phyloP scores from a whole-genome alignment of 2,329 filamentous ascomycete genomes.

The Nothopassalora personata region DNA sequence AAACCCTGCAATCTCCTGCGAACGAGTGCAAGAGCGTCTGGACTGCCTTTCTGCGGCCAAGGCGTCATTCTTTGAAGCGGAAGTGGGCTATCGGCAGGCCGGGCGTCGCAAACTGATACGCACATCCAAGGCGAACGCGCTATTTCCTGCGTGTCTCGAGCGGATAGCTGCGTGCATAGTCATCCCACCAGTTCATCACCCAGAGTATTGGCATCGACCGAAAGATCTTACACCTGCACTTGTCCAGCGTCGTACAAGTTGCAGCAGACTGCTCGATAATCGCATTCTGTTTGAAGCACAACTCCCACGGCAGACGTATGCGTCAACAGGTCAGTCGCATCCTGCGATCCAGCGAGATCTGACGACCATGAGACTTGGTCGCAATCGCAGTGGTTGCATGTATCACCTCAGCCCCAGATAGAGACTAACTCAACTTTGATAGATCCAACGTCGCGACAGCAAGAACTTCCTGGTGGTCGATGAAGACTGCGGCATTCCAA shows the following conservation, averaged over 20 bases:
- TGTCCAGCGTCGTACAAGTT: constrained; percentile 32
- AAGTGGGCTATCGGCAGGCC: constrained; percentile 15
- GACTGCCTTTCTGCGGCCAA: constrained; percentile 18
- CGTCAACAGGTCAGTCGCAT: constrained; percentile 32
- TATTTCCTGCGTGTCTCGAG: constrained; percentile 31
- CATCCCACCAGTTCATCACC: constrained; percentile 22
- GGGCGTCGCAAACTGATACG: constrained; percentile 22
- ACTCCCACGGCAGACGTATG: constrained; percentile 27
- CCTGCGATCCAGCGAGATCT: constrained; percentile 3
- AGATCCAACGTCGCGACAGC: constrained; percentile 26
- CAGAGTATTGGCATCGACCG: constrained; percentile 13
- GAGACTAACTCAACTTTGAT: constrained; percentile 17
- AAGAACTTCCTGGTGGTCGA: constrained; percentile 31
- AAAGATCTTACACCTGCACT: constrained; percentile 17
- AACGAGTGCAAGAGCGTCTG: constrained; percentile 31
- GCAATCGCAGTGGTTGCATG: constrained; percentile 4
- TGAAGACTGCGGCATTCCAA: constrained; percentile 33
- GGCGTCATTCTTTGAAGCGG: constrained; percentile 20
- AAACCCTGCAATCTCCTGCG: constrained; percentile 36
- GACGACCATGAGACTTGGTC: constrained; percentile 1
- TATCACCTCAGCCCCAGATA: constrained; percentile 15
- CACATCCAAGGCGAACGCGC: constrained; percentile 25
- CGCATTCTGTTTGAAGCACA: constrained; percentile 20
- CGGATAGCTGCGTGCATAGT: constrained; percentile 31
- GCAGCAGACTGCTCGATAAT: constrained; percentile 27